Base-by-base conservation (phyloP, 371 early-diverging fungal genomes). In the Apophysomyces variabilis region DNA sequence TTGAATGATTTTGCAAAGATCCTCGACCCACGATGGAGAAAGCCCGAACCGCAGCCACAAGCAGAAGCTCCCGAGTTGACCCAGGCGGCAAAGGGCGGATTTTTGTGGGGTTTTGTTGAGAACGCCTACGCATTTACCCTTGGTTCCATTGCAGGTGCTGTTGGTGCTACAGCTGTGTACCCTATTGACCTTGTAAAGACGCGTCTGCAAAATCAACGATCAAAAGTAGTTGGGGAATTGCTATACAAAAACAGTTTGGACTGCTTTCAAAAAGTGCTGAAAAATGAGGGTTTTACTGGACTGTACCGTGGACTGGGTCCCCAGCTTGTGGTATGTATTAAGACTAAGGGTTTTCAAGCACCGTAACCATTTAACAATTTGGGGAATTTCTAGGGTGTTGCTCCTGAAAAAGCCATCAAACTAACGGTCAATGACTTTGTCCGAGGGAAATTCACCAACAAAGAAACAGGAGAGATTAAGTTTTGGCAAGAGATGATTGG, bases 351-450 rank as follows among this genome's bases (percentile, higher is more conserved):
- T n/a, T 41, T 41, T 41, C 41, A 41, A 41, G 11, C 32, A 64
- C 39, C 43, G 9, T 62, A 9, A 26, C 0, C 38, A 46, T 50
- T 4, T 41, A 41, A 41, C 8, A 13, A 11, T 41, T 41, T 26
- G 26, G 26, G 41, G 41, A 41, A 12, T 57, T 39, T 13, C 26
- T 73, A 84, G 84, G 93, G 93, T 66, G 96, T 97, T 62, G 97
- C 99, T 11, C 99, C 99, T 5, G 99, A 99, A 78, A 98, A 99
- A 82, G 99, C 99, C 57, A 98, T 99, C 84, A 99, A 99, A 74
- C 80, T 99, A 67, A 96, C 98, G 5, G 91, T 98, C 74, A 99
- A 98, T 76, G 98, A 97, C 78, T 87, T 95, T 68, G 89, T 96
- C 3, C 88, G 99, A 58, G 73, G 84, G n/a, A 85, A 87, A 38